Conservation (phyloP, 1,139 yeast species). For the Debaryomyces nepalensis region DNA sequence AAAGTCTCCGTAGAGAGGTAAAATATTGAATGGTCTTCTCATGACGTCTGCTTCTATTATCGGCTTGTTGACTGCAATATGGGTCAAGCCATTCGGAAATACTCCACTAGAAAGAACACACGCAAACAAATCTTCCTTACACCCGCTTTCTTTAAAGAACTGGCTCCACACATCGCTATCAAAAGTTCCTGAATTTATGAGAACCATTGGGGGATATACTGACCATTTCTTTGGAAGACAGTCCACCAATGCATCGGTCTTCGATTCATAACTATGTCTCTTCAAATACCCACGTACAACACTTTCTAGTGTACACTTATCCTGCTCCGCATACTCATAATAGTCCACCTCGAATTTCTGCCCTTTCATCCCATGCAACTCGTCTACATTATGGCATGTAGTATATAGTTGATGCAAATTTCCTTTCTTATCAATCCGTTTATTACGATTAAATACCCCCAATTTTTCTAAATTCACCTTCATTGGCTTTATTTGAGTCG, state of each 20-base stretch:
- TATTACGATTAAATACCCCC: slow-evolving; percentile 25
- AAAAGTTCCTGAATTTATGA: slow-evolving; percentile 53
- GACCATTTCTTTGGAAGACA: slow-evolving; percentile 59
- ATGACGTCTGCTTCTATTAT: slow-evolving; percentile 59
- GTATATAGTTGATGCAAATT: slow-evolving; percentile 19
- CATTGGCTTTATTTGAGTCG: slow-evolving; percentile 27
- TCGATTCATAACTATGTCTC: neutral
- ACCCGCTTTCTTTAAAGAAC: slow-evolving; percentile 16
- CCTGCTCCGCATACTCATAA: neutral
- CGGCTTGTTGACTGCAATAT: slow-evolving; percentile 74
- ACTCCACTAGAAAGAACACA: slow-evolving; percentile 24
- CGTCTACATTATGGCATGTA: neutral
- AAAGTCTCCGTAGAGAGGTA: slow-evolving; percentile 68
- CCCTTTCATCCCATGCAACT: neutral
- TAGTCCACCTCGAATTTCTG: neutral
- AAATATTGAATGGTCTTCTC: slow-evolving; percentile 64
- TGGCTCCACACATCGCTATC: slow-evolving; percentile 40
- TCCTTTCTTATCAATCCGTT: slow-evolving; percentile 27
- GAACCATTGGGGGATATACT: slow-evolving; percentile 68
- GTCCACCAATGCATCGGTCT: neutral
- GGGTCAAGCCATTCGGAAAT: slow-evolving; percentile 41
- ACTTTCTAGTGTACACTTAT: neutral
- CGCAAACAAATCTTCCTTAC: slow-evolving; percentile 27
- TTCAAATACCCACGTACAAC: neutral
- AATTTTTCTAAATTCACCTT: slow-evolving; percentile 30